These are phyloP conservation scores for Neurospora pannonica DNA, from an alignment of 495 filamentous ascomycete genomes.

Conservation along the genomic window DNA sequence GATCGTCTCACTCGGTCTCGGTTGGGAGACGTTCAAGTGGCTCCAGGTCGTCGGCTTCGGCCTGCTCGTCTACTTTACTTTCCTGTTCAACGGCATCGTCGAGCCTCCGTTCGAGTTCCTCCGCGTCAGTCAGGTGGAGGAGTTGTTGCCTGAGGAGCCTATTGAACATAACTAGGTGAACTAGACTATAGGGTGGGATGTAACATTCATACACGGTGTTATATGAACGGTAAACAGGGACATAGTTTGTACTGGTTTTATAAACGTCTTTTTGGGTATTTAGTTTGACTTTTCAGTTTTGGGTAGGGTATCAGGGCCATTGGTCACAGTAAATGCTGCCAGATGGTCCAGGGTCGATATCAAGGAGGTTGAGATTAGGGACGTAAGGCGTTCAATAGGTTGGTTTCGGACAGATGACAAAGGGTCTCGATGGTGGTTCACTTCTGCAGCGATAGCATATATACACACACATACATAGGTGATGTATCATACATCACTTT, in stretches of 20 bases:
- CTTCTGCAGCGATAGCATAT: not conserved
- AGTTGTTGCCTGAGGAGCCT: constrained; percentile 74
- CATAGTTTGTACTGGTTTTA: not conserved
- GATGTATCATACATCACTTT: not conserved
- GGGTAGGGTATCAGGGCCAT: not conserved
- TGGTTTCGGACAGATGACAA: not conserved
- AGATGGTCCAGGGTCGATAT: not conserved
- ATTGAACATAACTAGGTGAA: constrained; percentile 56
- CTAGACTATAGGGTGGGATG: constrained; percentile 1
- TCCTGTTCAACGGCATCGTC: constrained; percentile 90
- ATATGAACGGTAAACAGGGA: not conserved
- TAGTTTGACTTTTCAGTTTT: not conserved
- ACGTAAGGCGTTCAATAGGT: not conserved
- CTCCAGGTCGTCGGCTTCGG: constrained; percentile 84
- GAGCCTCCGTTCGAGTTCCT: constrained; percentile 57
- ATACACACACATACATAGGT: not conserved
- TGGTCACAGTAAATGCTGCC: not conserved
- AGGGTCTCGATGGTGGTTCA: not conserved
- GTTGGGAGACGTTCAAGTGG: constrained; percentile 98
- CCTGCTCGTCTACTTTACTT: constrained; percentile 91
- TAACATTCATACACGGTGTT: not conserved
- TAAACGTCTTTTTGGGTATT: not conserved
- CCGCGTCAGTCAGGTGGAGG: constrained; percentile 48
- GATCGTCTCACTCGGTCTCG: constrained; percentile 84
- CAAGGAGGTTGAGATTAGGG: not conserved